Evolutionary conservation across 768 basidiomycete genomes (phyloP).

Genomic region (Chalciporus sphaerocephalus): DNA sequence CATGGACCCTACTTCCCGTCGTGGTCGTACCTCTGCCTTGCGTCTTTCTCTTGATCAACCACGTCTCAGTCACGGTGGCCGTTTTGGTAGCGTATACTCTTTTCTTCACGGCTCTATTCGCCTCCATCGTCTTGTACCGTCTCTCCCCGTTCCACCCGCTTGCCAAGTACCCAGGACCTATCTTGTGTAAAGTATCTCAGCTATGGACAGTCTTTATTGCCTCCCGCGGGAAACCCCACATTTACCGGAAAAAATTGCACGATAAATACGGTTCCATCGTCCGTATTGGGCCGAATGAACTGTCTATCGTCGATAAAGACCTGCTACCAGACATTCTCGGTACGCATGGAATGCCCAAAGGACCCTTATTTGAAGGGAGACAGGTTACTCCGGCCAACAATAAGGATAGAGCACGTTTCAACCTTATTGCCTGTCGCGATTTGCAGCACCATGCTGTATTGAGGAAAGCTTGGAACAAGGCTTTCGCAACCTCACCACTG

Average conservation of each 20-base stretch:
- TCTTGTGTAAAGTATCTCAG: slow-evolving; percentile 29
- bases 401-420: slow-evolving; percentile 9
- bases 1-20: slow-evolving; percentile 12
- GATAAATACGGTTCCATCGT: slow-evolving; percentile 31
- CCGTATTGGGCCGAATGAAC: slow-evolving; percentile 37
- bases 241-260: slow-evolving; percentile 24
- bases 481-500: slow-evolving; percentile 27
- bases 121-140: slow-evolving; percentile 33
- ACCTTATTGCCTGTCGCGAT: slow-evolving; percentile 18
- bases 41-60: slow-evolving; percentile 8
- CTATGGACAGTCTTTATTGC: slow-evolving; percentile 21
- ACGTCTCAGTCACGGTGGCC: slow-evolving; percentile 5
- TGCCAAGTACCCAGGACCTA: slow-evolving; percentile 36
- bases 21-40: slow-evolving; percentile 13
- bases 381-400: slow-evolving; percentile 15
- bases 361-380: slow-evolving; percentile 25
- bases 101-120: slow-evolving; percentile 19
- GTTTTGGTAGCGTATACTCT: slow-evolving; percentile 11
- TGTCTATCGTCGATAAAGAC: slow-evolving; percentile 29
- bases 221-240: slow-evolving; percentile 17
- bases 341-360: slow-evolving; percentile 28
- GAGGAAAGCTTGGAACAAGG: slow-evolving; percentile 31
- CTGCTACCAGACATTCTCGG: slow-evolving; percentile 24
- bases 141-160: slow-evolving; percentile 39
- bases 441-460: slow-evolving; percentile 19